Evolutionary conservation across 2,329 filamentous ascomycete species (phyloP), one percentile per base, ranked within the genome.

Genomic region (Calonectria hongkongensis): DNA sequence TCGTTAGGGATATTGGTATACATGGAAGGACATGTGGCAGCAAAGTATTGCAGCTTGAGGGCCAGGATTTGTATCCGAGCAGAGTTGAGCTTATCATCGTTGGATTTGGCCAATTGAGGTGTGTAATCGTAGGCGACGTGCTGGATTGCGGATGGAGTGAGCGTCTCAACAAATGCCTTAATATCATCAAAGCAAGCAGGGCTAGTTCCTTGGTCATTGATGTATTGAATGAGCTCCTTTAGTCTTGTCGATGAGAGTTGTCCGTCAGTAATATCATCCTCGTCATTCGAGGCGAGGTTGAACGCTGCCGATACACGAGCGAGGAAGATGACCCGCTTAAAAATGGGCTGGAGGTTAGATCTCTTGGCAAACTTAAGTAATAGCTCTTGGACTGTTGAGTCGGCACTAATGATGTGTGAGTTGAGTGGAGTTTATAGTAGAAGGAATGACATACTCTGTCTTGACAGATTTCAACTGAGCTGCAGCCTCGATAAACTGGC

Each of bases 171-270:
- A 68, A 87, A 88, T 1, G 74, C 73, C 72, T 86, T 88, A 48
- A 89, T 76, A 62, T 89, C 88, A 41, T 86, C 84, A 68, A 90
- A 89, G 68, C 83, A 87, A 8, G 84, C 82, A 5, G 82, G 79
- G n/a, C 81, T 84, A 0, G 74, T 73, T n/a, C 79, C 81, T 66
- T 86, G 82, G 41, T 82, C 79, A 2, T 82, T 73, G 25, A 87
- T 78, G 54, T 86, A 85, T 15, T 79, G 76, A 15, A 83, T 69
- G 13, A 89, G 72, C 39, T 84, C 83, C 18, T 71, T 75, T 6
- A 85, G 66, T 15, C 84, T 79, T 15, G 82, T 64, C 1, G 84
- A 85, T 0, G 71, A 68, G 8, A 82, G 81, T 33, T 78, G 66
- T 5, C 70, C 76, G 6, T 82, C 77, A 6, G 50, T 12, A 30